Conservation (phyloP, 176 grass and related monocot species). For the Oryza meridionalis region DNA sequence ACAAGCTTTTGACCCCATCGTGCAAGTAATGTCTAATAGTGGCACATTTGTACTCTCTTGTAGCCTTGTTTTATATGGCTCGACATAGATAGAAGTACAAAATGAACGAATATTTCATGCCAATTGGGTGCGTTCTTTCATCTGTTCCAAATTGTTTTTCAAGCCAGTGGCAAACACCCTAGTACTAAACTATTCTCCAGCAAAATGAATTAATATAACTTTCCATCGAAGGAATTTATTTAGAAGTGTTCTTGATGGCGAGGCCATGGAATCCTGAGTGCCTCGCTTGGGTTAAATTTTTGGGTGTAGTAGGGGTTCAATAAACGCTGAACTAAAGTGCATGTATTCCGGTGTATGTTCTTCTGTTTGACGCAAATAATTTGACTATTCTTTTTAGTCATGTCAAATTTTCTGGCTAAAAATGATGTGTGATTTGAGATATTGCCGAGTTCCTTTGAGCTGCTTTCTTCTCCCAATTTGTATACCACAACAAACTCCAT, state of each 20-base stretch:
- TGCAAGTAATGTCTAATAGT: slow-evolving; percentile 23
- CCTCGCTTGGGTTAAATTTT: not conserved
- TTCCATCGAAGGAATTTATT: not conserved
- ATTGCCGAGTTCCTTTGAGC: not conserved
- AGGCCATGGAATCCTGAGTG: too few species aligned
- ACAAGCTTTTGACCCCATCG: not conserved
- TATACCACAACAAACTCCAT: not conserved
- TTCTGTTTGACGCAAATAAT: not conserved
- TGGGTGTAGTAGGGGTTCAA: not conserved
- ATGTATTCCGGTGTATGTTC: not conserved
- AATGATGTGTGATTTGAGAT: too few species aligned
- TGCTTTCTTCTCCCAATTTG: not conserved
- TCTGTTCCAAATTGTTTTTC: not conserved
- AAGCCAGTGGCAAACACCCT: not conserved
- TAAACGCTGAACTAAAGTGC: not conserved
- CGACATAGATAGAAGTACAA: not conserved
- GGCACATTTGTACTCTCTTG: slow-evolving; percentile 11
- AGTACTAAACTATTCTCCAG: not conserved
- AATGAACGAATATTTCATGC: slow-evolving; percentile 3
- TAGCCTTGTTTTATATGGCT: slow-evolving; percentile 23
- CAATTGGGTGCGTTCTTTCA: not conserved
- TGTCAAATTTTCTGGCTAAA: not conserved
- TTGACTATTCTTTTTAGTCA: not conserved
- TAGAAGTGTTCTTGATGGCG: not conserved
- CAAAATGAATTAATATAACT: not conserved